Evolutionary conservation across 2,329 filamentous ascomycete species (phyloP), one percentile per base, ranked within the genome.

Genomic region (Beauveria australis): DNA sequence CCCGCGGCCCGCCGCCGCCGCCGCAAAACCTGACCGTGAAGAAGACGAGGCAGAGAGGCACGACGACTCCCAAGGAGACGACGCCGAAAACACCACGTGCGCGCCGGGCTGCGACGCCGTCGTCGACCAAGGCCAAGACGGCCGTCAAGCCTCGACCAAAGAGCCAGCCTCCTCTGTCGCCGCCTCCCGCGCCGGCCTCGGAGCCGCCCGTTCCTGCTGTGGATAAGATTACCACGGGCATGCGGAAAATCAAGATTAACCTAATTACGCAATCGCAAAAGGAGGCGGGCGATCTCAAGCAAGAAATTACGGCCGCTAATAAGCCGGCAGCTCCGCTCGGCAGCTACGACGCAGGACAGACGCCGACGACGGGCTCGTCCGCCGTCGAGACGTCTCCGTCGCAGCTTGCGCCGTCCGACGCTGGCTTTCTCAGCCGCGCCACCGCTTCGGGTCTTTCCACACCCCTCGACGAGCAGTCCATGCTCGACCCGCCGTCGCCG

Each of bases 221-320:
- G 41, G 81, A 86, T 58, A 78, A 73, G 54, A 76, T 88, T 63
- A 81, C 83, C 0, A 76, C 75, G 41, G 80, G 81, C 1, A 81
- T 87, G 79, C 85, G 82, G 69, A 85, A 81, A 69, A 82, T 87
- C 61, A 85, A 81, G 68, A 83, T 87, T 66, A 86, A 81, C 57
- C 69, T 87, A 26, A 75, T 86, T 44, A 85, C 82, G 1, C 78
- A 84, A 62, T 77, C 82, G 44, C 81, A 85, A 66, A 80, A 78
- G 65, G 83, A 84, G 54, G 82, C 80, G 1, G 67, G 65, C 44
- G 63, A 64, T 18, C 30, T 37, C 5, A 47, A 55, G 37, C 37
- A 41, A 4, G 49, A 52, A 16, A 22, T 24, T 1, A 19, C 24
- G 12, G 59, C 44, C 18, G 46, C 44, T 0, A 3, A 19, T 0